These are phyloP conservation scores for maize (Zea mays) DNA, from an alignment of 176 grass and related monocot species.

Conservation along the genomic window Zm-B73-REFERENCE-NAM-5.0 NC_050101.1:171212501-171213000, in stretches of 20 bases:
- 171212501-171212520: no score
- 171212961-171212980: no score
- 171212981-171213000: no score
- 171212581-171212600: background rate
- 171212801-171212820: background rate
- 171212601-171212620: background rate
- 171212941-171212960: no score
- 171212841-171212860: background rate
- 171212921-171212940: no score
- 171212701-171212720: background rate
- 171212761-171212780: background rate
- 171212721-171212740: background rate
- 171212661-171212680: background rate
- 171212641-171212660: background rate
- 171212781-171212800: background rate
- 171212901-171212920: background rate
- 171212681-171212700: background rate
- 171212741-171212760: background rate
- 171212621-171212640: background rate
- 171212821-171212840: slow-evolving; percentile 13
- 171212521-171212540: no score
- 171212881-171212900: background rate
- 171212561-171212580: background rate
- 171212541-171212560: background rate
- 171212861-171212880: background rate